phyloP scores from a whole-genome alignment of 2,329 filamentous ascomycete genomes.

The Tolypocladium sp. region DNA sequence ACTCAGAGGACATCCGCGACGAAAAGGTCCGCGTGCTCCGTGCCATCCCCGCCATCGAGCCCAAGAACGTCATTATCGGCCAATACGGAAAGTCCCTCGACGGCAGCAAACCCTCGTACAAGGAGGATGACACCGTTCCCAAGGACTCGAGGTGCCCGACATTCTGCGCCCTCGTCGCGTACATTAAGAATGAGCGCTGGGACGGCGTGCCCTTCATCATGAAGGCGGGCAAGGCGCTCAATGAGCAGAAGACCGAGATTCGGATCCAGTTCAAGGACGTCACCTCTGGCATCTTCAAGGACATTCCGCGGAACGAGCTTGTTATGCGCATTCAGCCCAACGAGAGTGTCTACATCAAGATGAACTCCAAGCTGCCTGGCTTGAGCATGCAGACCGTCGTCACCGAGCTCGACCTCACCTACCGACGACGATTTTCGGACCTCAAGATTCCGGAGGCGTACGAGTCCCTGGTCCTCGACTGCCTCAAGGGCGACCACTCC shows the following conservation, averaged over 20 bases:
- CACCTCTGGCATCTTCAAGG: constrained; percentile 98
- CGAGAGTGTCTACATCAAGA: constrained; percentile 99
- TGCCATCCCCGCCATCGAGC: constrained; percentile 88
- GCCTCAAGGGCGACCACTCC: constrained; percentile 97
- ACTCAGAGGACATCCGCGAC: constrained; percentile 93
- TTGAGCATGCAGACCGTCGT: constrained; percentile 99
- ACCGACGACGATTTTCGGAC: constrained; percentile 96
- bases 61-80: constrained; percentile 99
- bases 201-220: constrained; percentile 98
- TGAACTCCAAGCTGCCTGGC: constrained; percentile 99
- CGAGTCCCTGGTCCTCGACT: constrained; percentile 93
- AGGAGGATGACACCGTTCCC: constrained; percentile 96
- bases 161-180: constrained; percentile 93
- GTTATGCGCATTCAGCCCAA: constrained; percentile 99
- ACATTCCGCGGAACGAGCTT: constrained; percentile 97
- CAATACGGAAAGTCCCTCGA: constrained; percentile 97
- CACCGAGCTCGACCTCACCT: constrained; percentile 96
- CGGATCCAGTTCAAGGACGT: constrained; percentile 99
- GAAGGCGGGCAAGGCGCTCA: constrained; percentile 97
- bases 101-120: constrained; percentile 93
- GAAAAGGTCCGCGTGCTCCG: constrained; percentile 96
- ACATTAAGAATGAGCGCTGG: constrained; percentile 99
- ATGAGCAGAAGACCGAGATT: constrained; percentile 99
- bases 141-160: constrained; percentile 96
- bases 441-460: constrained; percentile 99